Conservation (phyloP, 2,329 filamentous ascomycete genomes). For the Fusarium redolens region DNA sequence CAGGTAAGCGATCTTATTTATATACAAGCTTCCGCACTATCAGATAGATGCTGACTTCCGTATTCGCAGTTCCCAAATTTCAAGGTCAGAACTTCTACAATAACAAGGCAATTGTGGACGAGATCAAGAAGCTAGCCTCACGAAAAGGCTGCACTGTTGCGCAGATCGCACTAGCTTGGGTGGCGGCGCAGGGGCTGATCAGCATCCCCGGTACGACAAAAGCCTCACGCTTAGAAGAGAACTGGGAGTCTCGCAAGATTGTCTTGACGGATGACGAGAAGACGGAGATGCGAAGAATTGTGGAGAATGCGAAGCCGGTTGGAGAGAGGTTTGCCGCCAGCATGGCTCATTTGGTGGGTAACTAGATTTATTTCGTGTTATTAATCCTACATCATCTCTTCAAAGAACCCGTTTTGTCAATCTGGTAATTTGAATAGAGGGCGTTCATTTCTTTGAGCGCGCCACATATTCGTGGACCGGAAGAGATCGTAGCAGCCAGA, state of each 20-base stretch:
- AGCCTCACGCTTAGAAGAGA: background rate
- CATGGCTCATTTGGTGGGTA: background rate
- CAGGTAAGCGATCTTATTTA: constrained; percentile 22
- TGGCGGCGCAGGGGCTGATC: background rate
- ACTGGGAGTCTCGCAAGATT: background rate
- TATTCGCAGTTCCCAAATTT: background rate
- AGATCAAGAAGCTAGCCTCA: constrained; percentile 51
- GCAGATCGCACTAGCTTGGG: background rate
- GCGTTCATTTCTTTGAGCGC: background rate
- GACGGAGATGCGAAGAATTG: background rate
- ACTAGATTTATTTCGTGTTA: background rate
- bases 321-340: background rate
- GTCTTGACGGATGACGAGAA: background rate
- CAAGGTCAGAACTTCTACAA: background rate
- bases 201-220: background rate
- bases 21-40: background rate
- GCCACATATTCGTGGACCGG: background rate
- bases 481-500: background rate
- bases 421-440: background rate
- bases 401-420: no score
- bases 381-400: no score
- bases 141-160: background rate
- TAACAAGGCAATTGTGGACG: constrained; percentile 55
- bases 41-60: background rate
- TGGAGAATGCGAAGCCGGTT: background rate